Conservation (phyloP, 805 yeast genomes). For the Zygosaccharomyces siamensis region DNA sequence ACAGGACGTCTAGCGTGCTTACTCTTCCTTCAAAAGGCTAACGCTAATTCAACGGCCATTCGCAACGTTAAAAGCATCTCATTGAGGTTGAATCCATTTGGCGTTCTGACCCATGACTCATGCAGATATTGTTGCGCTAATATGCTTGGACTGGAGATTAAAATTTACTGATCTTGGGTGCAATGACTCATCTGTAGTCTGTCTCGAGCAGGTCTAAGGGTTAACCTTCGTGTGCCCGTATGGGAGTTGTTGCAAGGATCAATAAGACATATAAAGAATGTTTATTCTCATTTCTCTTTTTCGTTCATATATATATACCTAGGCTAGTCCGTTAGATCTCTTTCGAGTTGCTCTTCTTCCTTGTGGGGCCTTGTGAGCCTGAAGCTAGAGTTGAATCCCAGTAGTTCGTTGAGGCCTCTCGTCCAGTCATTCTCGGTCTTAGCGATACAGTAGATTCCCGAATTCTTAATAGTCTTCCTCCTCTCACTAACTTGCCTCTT, state of each 20-base stretch:
- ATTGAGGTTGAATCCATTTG: constrained; percentile 64
- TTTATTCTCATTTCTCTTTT: constrained; percentile 8
- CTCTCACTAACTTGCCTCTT: constrained; percentile 15
- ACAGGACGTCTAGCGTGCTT: too few species aligned
- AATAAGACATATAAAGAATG: constrained; percentile 32
- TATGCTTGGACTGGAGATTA: constrained; percentile 57
- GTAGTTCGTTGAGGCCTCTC: constrained; percentile 74
- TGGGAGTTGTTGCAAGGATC: constrained; percentile 58
- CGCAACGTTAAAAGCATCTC: constrained; percentile 58
- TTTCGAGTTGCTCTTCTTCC: constrained; percentile 7
- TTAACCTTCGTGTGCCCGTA: constrained; percentile 72
- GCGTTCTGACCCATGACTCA: constrained; percentile 70
- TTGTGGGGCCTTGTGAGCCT: constrained; percentile 38
- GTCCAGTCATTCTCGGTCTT: constrained; percentile 87
- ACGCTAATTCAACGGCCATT: constrained; percentile 66
- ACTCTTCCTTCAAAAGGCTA: constrained; percentile 25
- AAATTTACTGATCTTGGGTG: constrained; percentile 63
- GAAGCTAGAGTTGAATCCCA: constrained; percentile 86
- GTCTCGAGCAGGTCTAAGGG: constrained; percentile 52
- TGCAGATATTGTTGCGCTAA: constrained; percentile 43
- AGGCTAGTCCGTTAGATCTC: constrained; percentile 5
- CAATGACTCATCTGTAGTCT: constrained; percentile 55
- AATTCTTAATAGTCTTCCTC: constrained; percentile 26
- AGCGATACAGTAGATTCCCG: constrained; percentile 86
- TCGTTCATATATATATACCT: background rate